Conservation (phyloP, 805 yeast species). For the Scheffersomyces ergatensis region DNA sequence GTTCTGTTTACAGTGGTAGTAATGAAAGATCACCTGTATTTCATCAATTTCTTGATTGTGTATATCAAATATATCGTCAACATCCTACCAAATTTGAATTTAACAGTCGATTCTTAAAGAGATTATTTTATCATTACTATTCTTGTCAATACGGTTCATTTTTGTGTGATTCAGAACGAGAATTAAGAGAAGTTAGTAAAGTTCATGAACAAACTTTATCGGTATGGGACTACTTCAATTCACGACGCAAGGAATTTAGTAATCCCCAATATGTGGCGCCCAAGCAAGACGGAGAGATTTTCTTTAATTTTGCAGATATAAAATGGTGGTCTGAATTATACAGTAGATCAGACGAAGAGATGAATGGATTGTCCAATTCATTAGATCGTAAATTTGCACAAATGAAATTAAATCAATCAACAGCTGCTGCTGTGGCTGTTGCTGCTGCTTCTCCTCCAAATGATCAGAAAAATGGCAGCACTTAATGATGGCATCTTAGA, state of each 20-base stretch:
- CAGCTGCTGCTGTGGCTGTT: too few species aligned
- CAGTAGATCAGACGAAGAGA: constrained; percentile 65
- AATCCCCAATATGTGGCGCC: constrained; percentile 42
- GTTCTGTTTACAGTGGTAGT: constrained; percentile 34
- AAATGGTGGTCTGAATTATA: constrained; percentile 89
- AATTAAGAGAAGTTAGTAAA: constrained; percentile 36
- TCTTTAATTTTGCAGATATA: constrained; percentile 61
- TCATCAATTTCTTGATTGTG: constrained; percentile 90
- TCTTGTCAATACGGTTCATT: constrained; percentile 96
- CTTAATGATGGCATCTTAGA: too few species aligned
- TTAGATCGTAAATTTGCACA: constrained; percentile 41
- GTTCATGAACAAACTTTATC: constrained; percentile 57
- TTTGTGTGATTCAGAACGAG: constrained; percentile 70
- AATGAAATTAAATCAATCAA: constrained; percentile 20
- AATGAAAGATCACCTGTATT: constrained; percentile 73
- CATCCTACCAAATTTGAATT: constrained; percentile 76
- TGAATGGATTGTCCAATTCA: constrained; percentile 41
- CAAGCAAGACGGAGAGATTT: constrained; percentile 43
- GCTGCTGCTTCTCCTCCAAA: not conserved
- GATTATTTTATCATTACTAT: constrained; percentile 82
- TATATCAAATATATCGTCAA: constrained; percentile 74
- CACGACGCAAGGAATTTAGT: constrained; percentile 67
- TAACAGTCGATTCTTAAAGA: constrained; percentile 81
- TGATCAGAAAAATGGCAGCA: not conserved
- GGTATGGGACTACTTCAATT: constrained; percentile 91